These are phyloP conservation scores for Yarrowia yakushimensis DNA, from an alignment of 805 yeast species.

Conservation along the genomic window DNA sequence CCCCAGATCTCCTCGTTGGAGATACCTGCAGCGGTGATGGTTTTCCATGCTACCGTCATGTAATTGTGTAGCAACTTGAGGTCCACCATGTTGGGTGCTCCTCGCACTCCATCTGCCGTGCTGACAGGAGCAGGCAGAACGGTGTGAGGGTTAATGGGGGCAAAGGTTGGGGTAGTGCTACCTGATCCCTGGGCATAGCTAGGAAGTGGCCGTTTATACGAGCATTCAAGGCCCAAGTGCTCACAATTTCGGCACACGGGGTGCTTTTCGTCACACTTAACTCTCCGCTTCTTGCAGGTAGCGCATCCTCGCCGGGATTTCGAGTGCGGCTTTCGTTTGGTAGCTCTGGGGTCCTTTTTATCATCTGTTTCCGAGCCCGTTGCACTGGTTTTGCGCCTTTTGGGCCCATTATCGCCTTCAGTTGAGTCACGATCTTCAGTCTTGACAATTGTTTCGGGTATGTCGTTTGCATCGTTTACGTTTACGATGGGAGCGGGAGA, in stretches of 20 bases:
- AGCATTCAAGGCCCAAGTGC: slow-evolving; percentile 75
- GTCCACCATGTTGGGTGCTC: slow-evolving; percentile 63
- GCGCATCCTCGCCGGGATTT: slow-evolving; percentile 87
- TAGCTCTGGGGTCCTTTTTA: neutral
- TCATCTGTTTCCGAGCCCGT: slow-evolving; percentile 22
- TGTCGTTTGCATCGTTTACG: slow-evolving; percentile 21
- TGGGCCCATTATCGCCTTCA: neutral
- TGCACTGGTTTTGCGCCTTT: neutral
- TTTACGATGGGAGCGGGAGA: slow-evolving; percentile 14
- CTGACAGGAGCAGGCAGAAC: slow-evolving; percentile 28
- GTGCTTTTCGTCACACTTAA: slow-evolving; percentile 84
- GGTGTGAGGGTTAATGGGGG: slow-evolving; percentile 1
- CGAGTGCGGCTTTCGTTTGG: slow-evolving; percentile 79
- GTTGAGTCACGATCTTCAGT: slow-evolving; percentile 13
- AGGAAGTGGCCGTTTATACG: slow-evolving; percentile 42
- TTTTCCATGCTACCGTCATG: slow-evolving; percentile 75
- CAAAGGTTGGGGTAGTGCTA: neutral
- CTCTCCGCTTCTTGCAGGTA: slow-evolving; percentile 84
- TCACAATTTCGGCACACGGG: slow-evolving; percentile 78
- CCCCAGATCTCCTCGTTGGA: slow-evolving; percentile 84
- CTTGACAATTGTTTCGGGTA: slow-evolving; percentile 5
- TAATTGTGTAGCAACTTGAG: slow-evolving; percentile 83
- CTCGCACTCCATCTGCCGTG: slow-evolving; percentile 36
- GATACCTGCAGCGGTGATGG: slow-evolving; percentile 88
- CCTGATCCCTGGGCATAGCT: slow-evolving; percentile 6